Evolutionary conservation across 805 yeast species (phyloP).

Genomic region (Kuraishia hungarica): DNA sequence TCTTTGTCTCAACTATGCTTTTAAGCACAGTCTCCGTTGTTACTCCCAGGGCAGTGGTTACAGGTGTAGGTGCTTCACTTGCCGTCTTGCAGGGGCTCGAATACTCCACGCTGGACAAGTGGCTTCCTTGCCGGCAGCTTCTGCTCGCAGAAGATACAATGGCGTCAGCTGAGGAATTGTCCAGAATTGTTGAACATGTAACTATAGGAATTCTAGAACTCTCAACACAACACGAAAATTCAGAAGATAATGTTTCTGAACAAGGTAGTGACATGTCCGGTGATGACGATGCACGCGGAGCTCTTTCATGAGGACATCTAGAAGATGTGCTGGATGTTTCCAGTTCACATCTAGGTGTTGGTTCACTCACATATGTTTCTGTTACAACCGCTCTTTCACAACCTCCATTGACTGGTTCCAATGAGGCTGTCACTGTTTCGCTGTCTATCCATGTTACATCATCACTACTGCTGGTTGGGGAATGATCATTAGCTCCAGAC

Average conservation of each 20-base stretch:
- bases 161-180: too few relatives aligned
- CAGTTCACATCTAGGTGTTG: not conserved
- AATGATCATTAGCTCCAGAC: not conserved
- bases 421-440: not conserved
- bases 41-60: not conserved
- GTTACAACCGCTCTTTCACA: too few relatives aligned
- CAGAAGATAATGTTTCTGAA: not conserved
- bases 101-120: not conserved
- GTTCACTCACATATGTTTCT: too few relatives aligned
- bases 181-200: not conserved
- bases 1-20: not conserved
- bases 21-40: not conserved
- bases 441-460: not conserved
- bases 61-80: not conserved
- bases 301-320: not conserved
- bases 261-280: not conserved
- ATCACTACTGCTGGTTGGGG: too few relatives aligned
- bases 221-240: not conserved
- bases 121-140: too few relatives aligned
- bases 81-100: not conserved
- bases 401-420: too few relatives aligned
- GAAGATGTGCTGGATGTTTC: not conserved
- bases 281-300: too few relatives aligned
- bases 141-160: too few relatives aligned
- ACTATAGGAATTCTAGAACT: not conserved